These are phyloP conservation scores for Flaveria bidentis DNA, from an alignment of 129 eudicot species.

Conservation along the genomic window DNA sequence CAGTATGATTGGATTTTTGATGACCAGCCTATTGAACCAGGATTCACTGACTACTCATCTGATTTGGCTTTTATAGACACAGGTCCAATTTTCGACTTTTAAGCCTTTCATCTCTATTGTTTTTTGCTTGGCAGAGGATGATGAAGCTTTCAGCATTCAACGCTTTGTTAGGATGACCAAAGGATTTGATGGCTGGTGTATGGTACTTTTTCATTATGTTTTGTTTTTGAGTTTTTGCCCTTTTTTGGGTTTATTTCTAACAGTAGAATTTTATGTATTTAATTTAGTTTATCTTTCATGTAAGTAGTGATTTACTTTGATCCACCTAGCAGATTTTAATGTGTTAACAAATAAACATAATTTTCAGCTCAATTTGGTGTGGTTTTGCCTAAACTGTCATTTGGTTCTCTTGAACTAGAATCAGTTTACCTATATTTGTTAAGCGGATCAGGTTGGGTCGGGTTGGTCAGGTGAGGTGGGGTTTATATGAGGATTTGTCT, in stretches of 20 bases:
- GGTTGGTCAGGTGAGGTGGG: not conserved
- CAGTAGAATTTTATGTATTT: slow-evolving; percentile 13
- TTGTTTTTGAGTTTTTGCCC: slow-evolving; percentile 7
- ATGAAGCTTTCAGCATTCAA: slow-evolving; percentile 14
- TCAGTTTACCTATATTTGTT: not conserved
- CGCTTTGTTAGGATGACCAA: slow-evolving; percentile 30
- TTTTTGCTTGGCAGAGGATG: slow-evolving; percentile 32
- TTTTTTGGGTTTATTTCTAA: slow-evolving; percentile 24
- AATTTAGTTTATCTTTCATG: slow-evolving; percentile 16
- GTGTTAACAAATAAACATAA: not conserved
- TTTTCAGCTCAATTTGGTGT: not conserved
- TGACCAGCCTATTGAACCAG: slow-evolving; percentile 45
- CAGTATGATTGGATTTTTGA: slow-evolving; percentile 57
- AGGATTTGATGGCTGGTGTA: slow-evolving; percentile 25
- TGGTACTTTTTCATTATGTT: not conserved
- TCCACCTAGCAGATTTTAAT: not conserved
- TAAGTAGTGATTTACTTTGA: not conserved
- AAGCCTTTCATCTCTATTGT: slow-evolving; percentile 3
- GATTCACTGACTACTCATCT: slow-evolving; percentile 36
- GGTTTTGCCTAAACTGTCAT: not conserved
- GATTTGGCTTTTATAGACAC: slow-evolving; percentile 48
- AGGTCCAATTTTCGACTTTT: slow-evolving; percentile 53
- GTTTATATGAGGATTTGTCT: not conserved
- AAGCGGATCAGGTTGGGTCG: not conserved
- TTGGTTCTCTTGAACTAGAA: not conserved